These are phyloP conservation scores for Komagataella ulmi DNA, from an alignment of 805 yeast species.

Conservation along the genomic window DNA sequence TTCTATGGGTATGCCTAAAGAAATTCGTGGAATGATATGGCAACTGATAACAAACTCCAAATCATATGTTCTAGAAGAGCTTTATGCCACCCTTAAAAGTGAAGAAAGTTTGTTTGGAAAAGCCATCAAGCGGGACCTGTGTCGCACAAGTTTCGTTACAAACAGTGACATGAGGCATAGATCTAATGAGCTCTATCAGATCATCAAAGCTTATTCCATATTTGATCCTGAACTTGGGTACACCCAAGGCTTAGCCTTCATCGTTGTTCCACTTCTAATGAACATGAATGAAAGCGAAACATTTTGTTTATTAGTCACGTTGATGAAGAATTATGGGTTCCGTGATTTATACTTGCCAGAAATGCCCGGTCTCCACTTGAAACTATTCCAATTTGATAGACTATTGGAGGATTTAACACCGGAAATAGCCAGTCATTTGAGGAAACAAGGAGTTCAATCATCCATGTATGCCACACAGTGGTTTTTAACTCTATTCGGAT, in stretches of 20 bases:
- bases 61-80: slow-evolving; percentile 45
- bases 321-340: slow-evolving; percentile 80
- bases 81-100: slow-evolving; percentile 33
- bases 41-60: slow-evolving; percentile 77
- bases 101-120: slow-evolving; percentile 52
- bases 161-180: slow-evolving; percentile 38
- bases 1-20: slow-evolving; percentile 70
- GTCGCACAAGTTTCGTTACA: slow-evolving; percentile 75
- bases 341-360: slow-evolving; percentile 71
- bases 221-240: slow-evolving; percentile 92
- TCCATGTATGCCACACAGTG: slow-evolving; percentile 98
- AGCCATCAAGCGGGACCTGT: slow-evolving; percentile 68
- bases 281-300: slow-evolving; percentile 78
- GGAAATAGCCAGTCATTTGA: slow-evolving; percentile 56
- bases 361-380: slow-evolving; percentile 85
- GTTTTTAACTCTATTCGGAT: slow-evolving; percentile 91
- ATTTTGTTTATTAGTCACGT: slow-evolving; percentile 62
- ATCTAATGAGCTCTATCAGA: slow-evolving; percentile 50
- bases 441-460: slow-evolving; percentile 77
- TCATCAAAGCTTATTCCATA: slow-evolving; percentile 73
- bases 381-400: slow-evolving; percentile 83
- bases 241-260: slow-evolving; percentile 96
- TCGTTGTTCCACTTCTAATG: slow-evolving; percentile 72
- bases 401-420: slow-evolving; percentile 71
- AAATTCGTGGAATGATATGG: slow-evolving; percentile 86